These are phyloP conservation scores for Botrytis galanthina DNA, from an alignment of 2,329 filamentous ascomycete species.

Conservation along the genomic window DNA sequence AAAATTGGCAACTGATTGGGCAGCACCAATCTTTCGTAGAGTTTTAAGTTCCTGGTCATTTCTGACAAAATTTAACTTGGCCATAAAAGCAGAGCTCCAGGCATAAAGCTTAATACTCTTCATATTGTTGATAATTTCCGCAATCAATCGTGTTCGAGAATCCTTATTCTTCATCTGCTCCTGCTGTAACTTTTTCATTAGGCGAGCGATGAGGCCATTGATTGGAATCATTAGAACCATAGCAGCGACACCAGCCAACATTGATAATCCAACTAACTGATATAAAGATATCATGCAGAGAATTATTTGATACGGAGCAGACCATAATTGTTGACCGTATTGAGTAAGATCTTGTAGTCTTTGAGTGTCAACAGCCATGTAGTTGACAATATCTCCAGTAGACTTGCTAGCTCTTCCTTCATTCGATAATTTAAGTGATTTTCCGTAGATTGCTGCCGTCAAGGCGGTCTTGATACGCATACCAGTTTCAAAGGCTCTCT, in stretches of 20 bases:
- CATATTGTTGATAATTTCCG: slow-evolving; percentile 99
- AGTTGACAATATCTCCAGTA: slow-evolving; percentile 97
- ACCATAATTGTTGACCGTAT: slow-evolving; percentile 94
- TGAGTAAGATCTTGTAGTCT: slow-evolving; percentile 92
- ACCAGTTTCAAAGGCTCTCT: slow-evolving; percentile 87
- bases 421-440: slow-evolving; percentile 85
- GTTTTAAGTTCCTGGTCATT: slow-evolving; percentile 97
- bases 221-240: slow-evolving; percentile 98
- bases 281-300: slow-evolving; percentile 96
- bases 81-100: slow-evolving; percentile 96
- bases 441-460: slow-evolving; percentile 87
- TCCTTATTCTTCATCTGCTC: slow-evolving; percentile 99
- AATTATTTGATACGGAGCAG: slow-evolving; percentile 91
- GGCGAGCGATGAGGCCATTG: slow-evolving; percentile 84
- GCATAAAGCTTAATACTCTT: slow-evolving; percentile 99
- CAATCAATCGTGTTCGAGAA: slow-evolving; percentile 85
- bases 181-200: slow-evolving; percentile 95
- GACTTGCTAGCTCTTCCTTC: slow-evolving; percentile 86
- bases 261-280: slow-evolving; percentile 88
- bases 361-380: slow-evolving; percentile 98
- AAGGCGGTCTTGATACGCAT: slow-evolving; percentile 95
- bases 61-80: slow-evolving; percentile 90
- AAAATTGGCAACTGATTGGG: slow-evolving; percentile 92
- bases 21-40: slow-evolving; percentile 90
- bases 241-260: slow-evolving; percentile 90